Conservation (phyloP, 441 rosid species). For the Pelargonium exstipulatum region DNA sequence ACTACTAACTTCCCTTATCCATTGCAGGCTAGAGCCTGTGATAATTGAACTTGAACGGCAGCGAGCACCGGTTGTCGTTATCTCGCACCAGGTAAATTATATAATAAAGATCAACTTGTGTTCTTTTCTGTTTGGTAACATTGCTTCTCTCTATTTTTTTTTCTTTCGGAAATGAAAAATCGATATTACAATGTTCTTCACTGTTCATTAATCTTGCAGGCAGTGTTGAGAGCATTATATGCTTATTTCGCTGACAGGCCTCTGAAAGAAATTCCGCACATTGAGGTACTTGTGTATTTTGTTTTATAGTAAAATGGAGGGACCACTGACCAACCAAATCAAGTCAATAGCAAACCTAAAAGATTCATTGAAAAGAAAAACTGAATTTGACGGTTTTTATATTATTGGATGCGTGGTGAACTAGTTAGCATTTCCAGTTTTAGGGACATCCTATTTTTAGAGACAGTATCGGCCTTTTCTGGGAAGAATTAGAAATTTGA, state of each 20-base stretch:
- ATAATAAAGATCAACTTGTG: conserved; percentile 14
- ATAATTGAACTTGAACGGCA: conserved; percentile 96
- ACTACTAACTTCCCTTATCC: conserved; percentile 16
- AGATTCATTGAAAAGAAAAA: neutral
- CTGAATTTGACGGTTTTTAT: too few species aligned
- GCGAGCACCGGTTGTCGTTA: conserved; percentile 93
- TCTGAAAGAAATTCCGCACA: conserved; percentile 89
- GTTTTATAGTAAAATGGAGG: too few species aligned
- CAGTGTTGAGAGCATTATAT: conserved; percentile 92
- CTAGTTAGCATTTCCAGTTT: neutral
- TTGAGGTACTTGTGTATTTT: conserved; percentile 55
- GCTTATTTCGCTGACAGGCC: conserved; percentile 98
- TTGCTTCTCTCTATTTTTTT: neutral
- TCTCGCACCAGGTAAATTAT: conserved; percentile 86
- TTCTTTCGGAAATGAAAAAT: too few species aligned
- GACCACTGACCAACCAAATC: too few species aligned
- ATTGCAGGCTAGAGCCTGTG: conserved; percentile 91
- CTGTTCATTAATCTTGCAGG: conserved; percentile 39
- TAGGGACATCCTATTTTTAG: neutral
- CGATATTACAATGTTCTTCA: neutral
- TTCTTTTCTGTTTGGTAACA: neutral
- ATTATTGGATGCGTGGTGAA: neutral
- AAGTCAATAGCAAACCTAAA: neutral
- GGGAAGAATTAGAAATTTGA: neutral
- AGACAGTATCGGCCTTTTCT: neutral